Percentiles rank a stretch among this genome's conserved stretches.
phyloP scores from a whole-genome alignment of 1,284 basidiomycete genomes.

The Boletus coffeatus region DNA sequence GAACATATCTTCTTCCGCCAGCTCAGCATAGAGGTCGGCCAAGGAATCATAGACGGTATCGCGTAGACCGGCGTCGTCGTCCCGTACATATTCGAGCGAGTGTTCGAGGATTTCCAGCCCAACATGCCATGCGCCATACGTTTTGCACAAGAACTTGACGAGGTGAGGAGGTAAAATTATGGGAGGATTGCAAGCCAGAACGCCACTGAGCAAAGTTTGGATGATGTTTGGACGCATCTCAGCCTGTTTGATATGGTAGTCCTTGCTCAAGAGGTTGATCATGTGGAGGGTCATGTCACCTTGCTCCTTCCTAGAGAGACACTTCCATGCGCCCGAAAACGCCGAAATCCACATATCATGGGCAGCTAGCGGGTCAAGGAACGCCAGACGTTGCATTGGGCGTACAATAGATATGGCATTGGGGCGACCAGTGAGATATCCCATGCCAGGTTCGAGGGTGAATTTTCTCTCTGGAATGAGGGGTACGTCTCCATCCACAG shows the following conservation, averaged over 20 bases:
- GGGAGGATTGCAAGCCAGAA: constrained; percentile 81
- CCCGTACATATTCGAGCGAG: constrained; percentile 68
- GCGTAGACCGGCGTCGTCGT: constrained; percentile 78
- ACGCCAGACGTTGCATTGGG: constrained; percentile 81
- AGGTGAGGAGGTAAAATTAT: constrained; percentile 92
- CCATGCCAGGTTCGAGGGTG: constrained; percentile 25
- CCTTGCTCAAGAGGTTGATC: constrained; percentile 88
- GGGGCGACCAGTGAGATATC: constrained; percentile 40
- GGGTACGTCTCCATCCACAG: constrained; percentile 63
- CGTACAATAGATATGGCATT: constrained; percentile 60
- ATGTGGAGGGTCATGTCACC: constrained; percentile 86
- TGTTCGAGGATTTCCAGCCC: constrained; percentile 86
- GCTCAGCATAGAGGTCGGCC: constrained; percentile 92
- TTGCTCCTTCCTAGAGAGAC: constrained; percentile 84
- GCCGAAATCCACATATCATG: constrained; percentile 89
- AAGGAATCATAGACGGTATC: constrained; percentile 90
- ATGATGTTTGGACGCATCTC: constrained; percentile 94
- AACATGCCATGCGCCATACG: constrained; percentile 94
- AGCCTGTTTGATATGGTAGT: constrained; percentile 88
- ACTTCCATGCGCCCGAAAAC: constrained; percentile 89
- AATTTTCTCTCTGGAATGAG: constrained; percentile 33
- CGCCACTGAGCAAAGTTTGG: constrained; percentile 84
- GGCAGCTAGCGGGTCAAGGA: constrained; percentile 72
- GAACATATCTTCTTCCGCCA: constrained; percentile 96
- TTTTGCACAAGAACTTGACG: constrained; percentile 95